These are phyloP conservation scores for Macrolepiota albuminosa DNA, from an alignment of 768 basidiomycete species.

Conservation along the genomic window DNA sequence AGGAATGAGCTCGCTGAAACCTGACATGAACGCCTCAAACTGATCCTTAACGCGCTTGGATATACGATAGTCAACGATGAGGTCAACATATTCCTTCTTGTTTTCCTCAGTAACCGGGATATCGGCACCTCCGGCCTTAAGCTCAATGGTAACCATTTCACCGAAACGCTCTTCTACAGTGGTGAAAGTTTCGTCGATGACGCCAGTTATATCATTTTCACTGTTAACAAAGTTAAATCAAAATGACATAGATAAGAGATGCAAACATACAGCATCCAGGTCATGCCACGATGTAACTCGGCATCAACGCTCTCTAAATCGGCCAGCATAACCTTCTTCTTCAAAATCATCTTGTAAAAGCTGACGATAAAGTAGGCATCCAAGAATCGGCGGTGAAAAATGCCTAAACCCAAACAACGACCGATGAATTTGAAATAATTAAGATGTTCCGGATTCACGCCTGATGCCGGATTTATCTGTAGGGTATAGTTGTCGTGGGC, in stretches of 20 bases:
- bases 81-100: conserved; percentile 98
- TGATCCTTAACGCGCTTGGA: conserved; percentile 97
- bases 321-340: conserved; percentile 92
- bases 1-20: conserved; percentile 98
- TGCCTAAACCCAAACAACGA: conserved; percentile 89
- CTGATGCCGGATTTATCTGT: conserved; percentile 97
- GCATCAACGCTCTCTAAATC: conserved; percentile 97
- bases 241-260: not conserved
- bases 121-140: conserved; percentile 85
- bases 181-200: conserved; percentile 97
- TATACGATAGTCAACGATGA: conserved; percentile 95
- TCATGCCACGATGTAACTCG: conserved; percentile 90
- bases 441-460: conserved; percentile 97
- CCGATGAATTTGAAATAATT: conserved; percentile 99
- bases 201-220: conserved; percentile 96
- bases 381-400: conserved; percentile 98
- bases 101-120: conserved; percentile 92
- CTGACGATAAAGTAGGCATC: conserved; percentile 99
- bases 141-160: conserved; percentile 94
- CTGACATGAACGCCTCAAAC: conserved; percentile 99
- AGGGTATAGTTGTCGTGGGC: conserved; percentile 99
- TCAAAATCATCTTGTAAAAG: conserved; percentile 99
- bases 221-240: conserved; percentile 31
- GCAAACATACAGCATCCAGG: conserved; percentile 94
- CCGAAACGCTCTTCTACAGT: conserved; percentile 98